phyloP scores from a whole-genome alignment of 495 filamentous ascomycete genomes.

The Hypomontagnella submonticulosa region DNA sequence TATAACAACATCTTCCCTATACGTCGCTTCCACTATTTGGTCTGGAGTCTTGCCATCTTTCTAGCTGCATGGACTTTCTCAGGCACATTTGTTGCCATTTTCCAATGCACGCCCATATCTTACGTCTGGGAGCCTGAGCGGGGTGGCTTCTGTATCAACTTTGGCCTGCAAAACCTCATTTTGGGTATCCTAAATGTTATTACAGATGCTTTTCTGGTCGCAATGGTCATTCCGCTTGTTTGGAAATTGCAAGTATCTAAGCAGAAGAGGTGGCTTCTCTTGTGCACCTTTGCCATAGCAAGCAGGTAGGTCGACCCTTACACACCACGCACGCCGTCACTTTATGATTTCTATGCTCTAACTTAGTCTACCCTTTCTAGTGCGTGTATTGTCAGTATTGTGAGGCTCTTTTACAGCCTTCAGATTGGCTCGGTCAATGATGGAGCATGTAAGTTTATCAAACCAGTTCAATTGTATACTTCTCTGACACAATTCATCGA shows the following conservation, averaged over 20 bases:
- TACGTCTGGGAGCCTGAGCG: conserved; percentile 19
- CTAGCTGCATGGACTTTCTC: conserved; percentile 24
- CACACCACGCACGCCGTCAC: neutral
- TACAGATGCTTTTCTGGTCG: conserved; percentile 20
- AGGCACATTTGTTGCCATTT: conserved; percentile 21
- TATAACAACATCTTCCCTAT: conserved; percentile 15
- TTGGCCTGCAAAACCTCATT: conserved; percentile 18
- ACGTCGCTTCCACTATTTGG: conserved; percentile 15
- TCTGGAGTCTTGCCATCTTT: conserved; percentile 19
- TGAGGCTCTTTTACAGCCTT: conserved; percentile 24
- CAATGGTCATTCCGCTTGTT: conserved; percentile 23
- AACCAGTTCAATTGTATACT: neutral
- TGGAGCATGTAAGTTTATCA: conserved; percentile 16
- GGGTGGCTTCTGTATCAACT: conserved; percentile 18
- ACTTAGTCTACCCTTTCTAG: conserved; percentile 12
- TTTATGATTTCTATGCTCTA: conserved; percentile 1
- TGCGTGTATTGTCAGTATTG: conserved; percentile 20
- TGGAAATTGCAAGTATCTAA: conserved; percentile 6
- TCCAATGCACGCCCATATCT: conserved; percentile 29
- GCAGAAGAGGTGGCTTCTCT: conserved; percentile 15
- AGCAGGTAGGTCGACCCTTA: conserved; percentile 16
- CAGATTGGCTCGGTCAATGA: conserved; percentile 13
- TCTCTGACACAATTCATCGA: neutral
- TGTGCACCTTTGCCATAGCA: conserved; percentile 13
- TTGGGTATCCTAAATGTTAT: conserved; percentile 30